Percentiles rank a stretch among this genome's conserved stretches.
These are phyloP conservation scores for Discostella pseudostelligera DNA, from an alignment of 108 stramenopile species.

Conservation along the genomic window DNA sequence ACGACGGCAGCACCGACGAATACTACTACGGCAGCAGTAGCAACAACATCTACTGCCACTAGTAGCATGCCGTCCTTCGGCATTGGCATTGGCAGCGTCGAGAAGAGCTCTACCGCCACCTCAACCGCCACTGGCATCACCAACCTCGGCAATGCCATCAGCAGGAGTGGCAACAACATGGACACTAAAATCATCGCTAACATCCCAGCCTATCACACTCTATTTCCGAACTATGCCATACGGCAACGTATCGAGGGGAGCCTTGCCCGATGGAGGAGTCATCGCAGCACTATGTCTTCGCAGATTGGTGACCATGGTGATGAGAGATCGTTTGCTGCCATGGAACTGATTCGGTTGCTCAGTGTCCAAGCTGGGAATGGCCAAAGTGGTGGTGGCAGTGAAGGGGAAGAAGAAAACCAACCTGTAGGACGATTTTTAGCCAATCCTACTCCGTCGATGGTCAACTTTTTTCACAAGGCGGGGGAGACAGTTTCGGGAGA, in stretches of 20 bases:
- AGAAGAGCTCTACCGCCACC: too few relatives aligned
- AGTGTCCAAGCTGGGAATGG: neutral
- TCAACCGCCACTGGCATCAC: too few relatives aligned
- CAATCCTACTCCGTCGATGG: neutral
- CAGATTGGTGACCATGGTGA: neutral
- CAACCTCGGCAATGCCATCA: neutral
- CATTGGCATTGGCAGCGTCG: too few relatives aligned
- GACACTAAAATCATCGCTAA: neutral
- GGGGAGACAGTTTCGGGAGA: too few relatives aligned
- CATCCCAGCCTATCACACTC: slow-evolving; percentile 38
- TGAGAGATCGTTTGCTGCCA: neutral
- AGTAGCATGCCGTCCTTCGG: too few relatives aligned
- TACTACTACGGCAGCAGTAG: too few relatives aligned
- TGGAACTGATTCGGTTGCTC: slow-evolving; percentile 13
- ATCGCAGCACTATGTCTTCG: too few relatives aligned
- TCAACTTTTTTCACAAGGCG: too few relatives aligned
- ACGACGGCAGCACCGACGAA: slow-evolving; percentile 14
- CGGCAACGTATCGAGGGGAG: slow-evolving; percentile 6
- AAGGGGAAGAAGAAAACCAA: neutral
- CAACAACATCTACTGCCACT: too few relatives aligned
- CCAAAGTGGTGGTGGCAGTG: neutral
- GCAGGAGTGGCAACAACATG: neutral
- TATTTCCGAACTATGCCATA: slow-evolving; percentile 40
- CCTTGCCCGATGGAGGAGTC: neutral
- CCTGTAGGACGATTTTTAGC: neutral